Conservation (phyloP, 148 eudicot species). For the Cornus florida region DNA sequence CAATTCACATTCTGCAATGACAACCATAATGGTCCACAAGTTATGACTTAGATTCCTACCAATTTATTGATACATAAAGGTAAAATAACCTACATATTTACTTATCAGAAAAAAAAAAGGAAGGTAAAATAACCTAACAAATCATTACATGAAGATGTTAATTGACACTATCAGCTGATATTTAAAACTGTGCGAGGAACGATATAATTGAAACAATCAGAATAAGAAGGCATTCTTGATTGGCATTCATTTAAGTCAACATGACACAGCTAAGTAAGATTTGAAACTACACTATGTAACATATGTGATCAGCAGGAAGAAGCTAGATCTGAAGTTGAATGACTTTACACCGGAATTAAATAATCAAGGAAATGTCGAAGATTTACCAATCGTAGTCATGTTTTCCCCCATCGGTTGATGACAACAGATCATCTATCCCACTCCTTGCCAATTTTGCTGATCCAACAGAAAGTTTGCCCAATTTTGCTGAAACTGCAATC, state of each 20-base stretch:
- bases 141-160: too few relatives aligned
- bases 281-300: too few relatives aligned
- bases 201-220: neutral
- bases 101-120: too few relatives aligned
- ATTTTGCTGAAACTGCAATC: slow-evolving; percentile 51
- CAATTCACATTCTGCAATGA: too few relatives aligned
- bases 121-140: too few relatives aligned
- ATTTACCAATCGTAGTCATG: slow-evolving; percentile 93
- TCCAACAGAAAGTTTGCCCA: slow-evolving; percentile 89
- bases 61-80: too few relatives aligned
- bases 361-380: neutral
- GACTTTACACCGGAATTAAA: neutral
- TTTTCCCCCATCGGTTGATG: slow-evolving; percentile 78
- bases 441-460: slow-evolving; percentile 55
- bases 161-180: too few relatives aligned
- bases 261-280: neutral
- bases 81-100: too few relatives aligned
- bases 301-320: slow-evolving; percentile 11
- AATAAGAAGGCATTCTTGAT: neutral
- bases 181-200: too few relatives aligned
- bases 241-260: neutral
- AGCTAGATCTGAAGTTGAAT: neutral
- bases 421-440: slow-evolving; percentile 81
- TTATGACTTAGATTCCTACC: too few relatives aligned
- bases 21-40: too few relatives aligned